phyloP scores from a whole-genome alignment of 2,329 filamentous ascomycete genomes.

The Fusarium sp. region DNA sequence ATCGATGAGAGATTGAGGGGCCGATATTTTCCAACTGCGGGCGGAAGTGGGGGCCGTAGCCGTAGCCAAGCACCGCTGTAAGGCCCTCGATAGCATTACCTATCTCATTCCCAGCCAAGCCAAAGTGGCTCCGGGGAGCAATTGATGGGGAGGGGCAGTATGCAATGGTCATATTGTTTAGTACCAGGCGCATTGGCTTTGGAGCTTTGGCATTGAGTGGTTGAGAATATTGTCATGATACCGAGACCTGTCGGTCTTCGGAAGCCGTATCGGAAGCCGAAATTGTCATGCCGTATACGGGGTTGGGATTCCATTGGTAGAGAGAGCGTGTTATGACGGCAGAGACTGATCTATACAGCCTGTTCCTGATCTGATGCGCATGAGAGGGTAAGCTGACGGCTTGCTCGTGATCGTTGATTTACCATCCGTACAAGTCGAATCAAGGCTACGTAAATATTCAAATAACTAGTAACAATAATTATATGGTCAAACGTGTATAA shows the following conservation, averaged over 20 bases:
- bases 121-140: slow-evolving; percentile 19
- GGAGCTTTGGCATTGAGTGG: slow-evolving; percentile 15
- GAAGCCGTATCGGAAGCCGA: slow-evolving; percentile 43
- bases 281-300: background rate
- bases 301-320: background rate
- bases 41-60: slow-evolving; percentile 32
- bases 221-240: slow-evolving; percentile 26
- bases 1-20: slow-evolving; percentile 37
- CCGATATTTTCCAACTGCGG: slow-evolving; percentile 21
- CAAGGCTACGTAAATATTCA: background rate
- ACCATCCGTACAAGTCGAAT: background rate
- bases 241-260: slow-evolving; percentile 38
- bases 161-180: slow-evolving; percentile 22
- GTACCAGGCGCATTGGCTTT: slow-evolving; percentile 10
- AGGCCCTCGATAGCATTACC: background rate
- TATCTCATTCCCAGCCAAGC: slow-evolving; percentile 30
- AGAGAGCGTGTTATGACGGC: background rate
- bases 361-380: background rate
- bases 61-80: slow-evolving; percentile 9
- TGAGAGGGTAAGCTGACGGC: slow-evolving; percentile 2
- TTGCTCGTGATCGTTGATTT: background rate
- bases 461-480: too few species aligned
- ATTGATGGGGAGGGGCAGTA: slow-evolving; percentile 24
- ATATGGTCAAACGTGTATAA: background rate
- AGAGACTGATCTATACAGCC: background rate